Evolutionary conservation across 2,329 filamentous ascomycete species (phyloP).

Genomic region (Sporothrix schenckii): DNA sequence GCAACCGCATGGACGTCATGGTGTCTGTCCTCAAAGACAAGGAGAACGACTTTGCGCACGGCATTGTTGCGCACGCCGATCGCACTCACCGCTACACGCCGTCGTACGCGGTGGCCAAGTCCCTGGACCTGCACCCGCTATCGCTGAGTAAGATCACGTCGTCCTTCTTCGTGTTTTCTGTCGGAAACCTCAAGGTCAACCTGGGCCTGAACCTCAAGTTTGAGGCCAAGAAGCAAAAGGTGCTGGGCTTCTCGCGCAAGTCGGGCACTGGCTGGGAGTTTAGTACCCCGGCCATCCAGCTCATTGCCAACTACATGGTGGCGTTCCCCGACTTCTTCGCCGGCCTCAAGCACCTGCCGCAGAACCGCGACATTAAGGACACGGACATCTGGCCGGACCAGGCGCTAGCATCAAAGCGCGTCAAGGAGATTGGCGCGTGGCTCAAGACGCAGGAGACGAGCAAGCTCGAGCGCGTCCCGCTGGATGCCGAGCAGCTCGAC

Average conservation of each 20-base stretch:
- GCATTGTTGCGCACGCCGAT: slow-evolving; percentile 72
- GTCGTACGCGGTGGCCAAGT: slow-evolving; percentile 83
- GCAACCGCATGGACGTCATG: slow-evolving; percentile 74
- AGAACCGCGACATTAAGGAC: slow-evolving; percentile 80
- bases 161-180: slow-evolving; percentile 78
- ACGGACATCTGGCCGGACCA: slow-evolving; percentile 81
- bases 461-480: slow-evolving; percentile 90
- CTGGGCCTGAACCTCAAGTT: slow-evolving; percentile 96
- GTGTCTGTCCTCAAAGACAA: slow-evolving; percentile 71
- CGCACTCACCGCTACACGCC: slow-evolving; percentile 75
- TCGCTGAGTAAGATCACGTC: slow-evolving; percentile 95
- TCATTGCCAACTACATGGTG: slow-evolving; percentile 88
- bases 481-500: slow-evolving; percentile 95
- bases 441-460: slow-evolving; percentile 88
- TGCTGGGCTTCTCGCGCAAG: slow-evolving; percentile 91
- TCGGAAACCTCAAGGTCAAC: slow-evolving; percentile 77
- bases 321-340: slow-evolving; percentile 95
- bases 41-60: slow-evolving; percentile 79
- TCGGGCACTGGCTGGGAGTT: slow-evolving; percentile 92
- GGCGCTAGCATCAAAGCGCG: slow-evolving; percentile 71
- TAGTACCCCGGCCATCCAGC: slow-evolving; percentile 76
- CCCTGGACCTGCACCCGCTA: slow-evolving; percentile 79
- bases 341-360: slow-evolving; percentile 80
- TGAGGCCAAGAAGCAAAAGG: slow-evolving; percentile 91
- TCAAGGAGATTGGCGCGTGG: slow-evolving; percentile 94